These are phyloP conservation scores for Apostasia ramifera DNA, from an alignment of 106 monocot genomes.

Conservation along the genomic window DNA sequence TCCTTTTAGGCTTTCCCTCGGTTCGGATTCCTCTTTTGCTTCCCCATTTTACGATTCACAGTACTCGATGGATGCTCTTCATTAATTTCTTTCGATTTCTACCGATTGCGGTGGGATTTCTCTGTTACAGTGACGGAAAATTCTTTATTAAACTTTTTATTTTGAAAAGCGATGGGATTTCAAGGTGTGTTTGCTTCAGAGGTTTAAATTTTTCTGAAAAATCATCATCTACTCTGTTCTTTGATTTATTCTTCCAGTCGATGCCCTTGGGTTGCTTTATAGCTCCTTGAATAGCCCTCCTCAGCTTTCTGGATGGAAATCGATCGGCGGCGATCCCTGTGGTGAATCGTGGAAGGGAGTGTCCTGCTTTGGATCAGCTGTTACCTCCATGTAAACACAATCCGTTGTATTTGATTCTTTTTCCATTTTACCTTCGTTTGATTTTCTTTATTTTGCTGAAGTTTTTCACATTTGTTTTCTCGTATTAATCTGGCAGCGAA, in stretches of 20 bases:
- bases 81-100: background rate
- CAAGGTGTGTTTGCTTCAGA: background rate
- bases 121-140: background rate
- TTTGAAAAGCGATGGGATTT: background rate
- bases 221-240: background rate
- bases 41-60: background rate
- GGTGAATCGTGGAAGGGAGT: slow-evolving; percentile 60
- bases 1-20: background rate
- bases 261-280: slow-evolving; percentile 41
- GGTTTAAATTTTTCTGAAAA: background rate
- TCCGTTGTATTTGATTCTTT: background rate
- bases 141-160: background rate
- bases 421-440: background rate
- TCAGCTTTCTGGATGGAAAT: slow-evolving; percentile 56
- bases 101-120: background rate
- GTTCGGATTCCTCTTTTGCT: background rate
- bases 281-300: slow-evolving; percentile 35
- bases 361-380: slow-evolving; percentile 43
- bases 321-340: slow-evolving; percentile 56
- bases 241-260: slow-evolving; percentile 26
- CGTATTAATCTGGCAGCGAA: slow-evolving; percentile 31
- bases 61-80: background rate
- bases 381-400: slow-evolving; percentile 38
- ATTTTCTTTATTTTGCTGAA: background rate
- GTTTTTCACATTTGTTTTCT: background rate